phyloP scores from a whole-genome alignment of 768 basidiomycete species.

The Lactarius sp. region DNA sequence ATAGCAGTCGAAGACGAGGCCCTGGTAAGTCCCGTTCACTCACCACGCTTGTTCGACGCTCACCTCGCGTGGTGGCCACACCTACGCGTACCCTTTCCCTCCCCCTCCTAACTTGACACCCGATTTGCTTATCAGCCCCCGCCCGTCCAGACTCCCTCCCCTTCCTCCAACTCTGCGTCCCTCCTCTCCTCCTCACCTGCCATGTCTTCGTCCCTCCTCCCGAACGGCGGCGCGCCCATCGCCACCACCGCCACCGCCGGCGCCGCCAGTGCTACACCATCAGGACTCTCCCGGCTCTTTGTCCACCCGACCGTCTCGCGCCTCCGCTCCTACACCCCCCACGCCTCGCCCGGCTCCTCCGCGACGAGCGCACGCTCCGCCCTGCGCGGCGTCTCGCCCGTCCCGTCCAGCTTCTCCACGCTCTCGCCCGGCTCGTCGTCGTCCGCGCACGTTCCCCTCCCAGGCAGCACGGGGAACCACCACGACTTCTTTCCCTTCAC shows the following conservation, averaged over 20 bases:
- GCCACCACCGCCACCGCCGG: slow-evolving; percentile 23
- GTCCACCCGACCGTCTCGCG: slow-evolving; percentile 73
- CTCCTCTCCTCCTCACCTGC: slow-evolving; percentile 38
- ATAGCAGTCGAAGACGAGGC: slow-evolving; percentile 14
- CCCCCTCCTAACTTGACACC: no score
- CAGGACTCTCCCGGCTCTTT: slow-evolving; percentile 49
- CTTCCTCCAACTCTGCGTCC: slow-evolving; percentile 33
- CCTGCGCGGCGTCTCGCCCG: slow-evolving; percentile 45
- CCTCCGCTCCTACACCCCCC: slow-evolving; percentile 65
- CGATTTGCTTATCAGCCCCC: slow-evolving; percentile 25
- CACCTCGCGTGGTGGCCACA: slow-evolving; percentile 32
- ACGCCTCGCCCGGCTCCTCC: slow-evolving; percentile 39
- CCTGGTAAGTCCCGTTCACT: slow-evolving; percentile 33
- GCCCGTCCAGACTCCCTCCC: slow-evolving; percentile 29
- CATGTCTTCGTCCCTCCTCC: slow-evolving; percentile 35
- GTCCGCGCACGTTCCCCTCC: slow-evolving; percentile 41
- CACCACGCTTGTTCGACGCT: slow-evolving; percentile 27
- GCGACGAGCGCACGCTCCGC: slow-evolving; percentile 40
- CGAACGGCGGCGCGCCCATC: slow-evolving; percentile 25
- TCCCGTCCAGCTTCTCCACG: slow-evolving; percentile 43
- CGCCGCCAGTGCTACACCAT: slow-evolving; percentile 14
- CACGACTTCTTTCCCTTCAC: slow-evolving; percentile 23
- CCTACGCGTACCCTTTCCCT: background rate
- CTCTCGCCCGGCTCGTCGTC: slow-evolving; percentile 63
- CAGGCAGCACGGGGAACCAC: slow-evolving; percentile 16